Conservation (phyloP, 1,139 yeast species). For the Suhomyces bokatorum region DNA sequence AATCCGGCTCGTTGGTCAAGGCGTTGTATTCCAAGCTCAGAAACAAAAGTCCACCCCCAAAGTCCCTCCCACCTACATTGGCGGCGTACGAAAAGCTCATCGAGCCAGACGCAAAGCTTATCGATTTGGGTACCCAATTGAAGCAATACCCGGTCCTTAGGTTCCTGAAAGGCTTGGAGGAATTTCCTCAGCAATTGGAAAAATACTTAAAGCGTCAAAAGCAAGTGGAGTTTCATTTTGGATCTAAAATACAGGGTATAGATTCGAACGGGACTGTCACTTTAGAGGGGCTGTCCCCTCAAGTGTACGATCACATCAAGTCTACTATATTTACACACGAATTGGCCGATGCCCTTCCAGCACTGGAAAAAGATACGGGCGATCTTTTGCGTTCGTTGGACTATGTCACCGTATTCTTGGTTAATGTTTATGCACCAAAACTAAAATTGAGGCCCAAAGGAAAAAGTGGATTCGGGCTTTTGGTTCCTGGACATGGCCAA, state of each 20-base stretch:
- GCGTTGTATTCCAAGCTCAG: slow-evolving; percentile 23
- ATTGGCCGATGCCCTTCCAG: slow-evolving; percentile 24
- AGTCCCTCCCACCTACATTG: slow-evolving; percentile 1
- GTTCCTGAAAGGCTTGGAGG: slow-evolving; percentile 53
- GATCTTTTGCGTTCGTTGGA: slow-evolving; percentile 26
- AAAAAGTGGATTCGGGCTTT: slow-evolving; percentile 78
- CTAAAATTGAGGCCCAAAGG: slow-evolving; percentile 42
- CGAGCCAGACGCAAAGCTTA: slow-evolving; percentile 41
- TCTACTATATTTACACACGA: slow-evolving; percentile 51
- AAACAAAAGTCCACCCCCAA: slow-evolving; percentile 12
- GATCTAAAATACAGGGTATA: slow-evolving; percentile 23
- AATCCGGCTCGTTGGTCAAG: slow-evolving; percentile 58
- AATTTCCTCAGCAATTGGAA: slow-evolving; percentile 46
- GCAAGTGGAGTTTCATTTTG: slow-evolving; percentile 42
- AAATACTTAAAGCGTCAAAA: slow-evolving; percentile 33
- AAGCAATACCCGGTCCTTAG: slow-evolving; percentile 54
- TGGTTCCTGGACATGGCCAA: slow-evolving; percentile 62
- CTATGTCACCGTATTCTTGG: slow-evolving; percentile 58
- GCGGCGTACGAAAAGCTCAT: slow-evolving; percentile 35
- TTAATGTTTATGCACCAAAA: slow-evolving; percentile 50
- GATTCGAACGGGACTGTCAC: slow-evolving; percentile 20
- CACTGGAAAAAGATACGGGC: background rate
- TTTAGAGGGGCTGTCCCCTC: background rate
- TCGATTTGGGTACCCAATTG: slow-evolving; percentile 33
- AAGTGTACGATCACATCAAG: slow-evolving; percentile 53